Conservation (phyloP, 176 grass and related monocot species). For the Olyra latifolia region DNA sequence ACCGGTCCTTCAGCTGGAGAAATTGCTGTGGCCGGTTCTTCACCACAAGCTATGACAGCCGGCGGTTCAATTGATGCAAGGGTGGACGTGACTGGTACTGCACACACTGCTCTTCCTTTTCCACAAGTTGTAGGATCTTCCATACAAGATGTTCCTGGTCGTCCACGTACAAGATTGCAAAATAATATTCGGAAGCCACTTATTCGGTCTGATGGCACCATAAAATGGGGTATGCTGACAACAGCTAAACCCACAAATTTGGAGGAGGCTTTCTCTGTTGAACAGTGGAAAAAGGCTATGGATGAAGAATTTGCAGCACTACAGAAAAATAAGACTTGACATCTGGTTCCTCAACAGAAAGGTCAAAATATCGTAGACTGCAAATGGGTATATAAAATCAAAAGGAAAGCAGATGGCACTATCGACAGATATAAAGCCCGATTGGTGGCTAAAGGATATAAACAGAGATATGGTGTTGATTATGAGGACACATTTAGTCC, state of each 20-base stretch:
- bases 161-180: neutral
- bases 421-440: neutral
- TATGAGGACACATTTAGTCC: neutral
- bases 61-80: too few species aligned
- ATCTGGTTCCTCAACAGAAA: neutral
- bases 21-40: too few species aligned
- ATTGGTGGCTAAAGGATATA: neutral
- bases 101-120: too few species aligned
- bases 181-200: neutral
- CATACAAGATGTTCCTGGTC: neutral
- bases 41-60: too few species aligned
- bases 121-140: too few species aligned
- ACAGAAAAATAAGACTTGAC: neutral
- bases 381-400: neutral
- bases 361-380: neutral
- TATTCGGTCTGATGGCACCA: neutral
- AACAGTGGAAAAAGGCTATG: neutral
- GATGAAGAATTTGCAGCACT: neutral
- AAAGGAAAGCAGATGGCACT: too few species aligned
- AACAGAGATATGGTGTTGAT: neutral
- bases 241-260: neutral
- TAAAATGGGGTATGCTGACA: neutral
- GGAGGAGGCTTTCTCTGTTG: neutral
- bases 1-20: too few species aligned
- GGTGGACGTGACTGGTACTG: too few species aligned